A percentile compares a stretch with the other conserved stretches of the same genome.
Evolutionary conservation across 306 rosid genomes (phyloP).

Genomic region (Oxytropis ochrocephala): DNA sequence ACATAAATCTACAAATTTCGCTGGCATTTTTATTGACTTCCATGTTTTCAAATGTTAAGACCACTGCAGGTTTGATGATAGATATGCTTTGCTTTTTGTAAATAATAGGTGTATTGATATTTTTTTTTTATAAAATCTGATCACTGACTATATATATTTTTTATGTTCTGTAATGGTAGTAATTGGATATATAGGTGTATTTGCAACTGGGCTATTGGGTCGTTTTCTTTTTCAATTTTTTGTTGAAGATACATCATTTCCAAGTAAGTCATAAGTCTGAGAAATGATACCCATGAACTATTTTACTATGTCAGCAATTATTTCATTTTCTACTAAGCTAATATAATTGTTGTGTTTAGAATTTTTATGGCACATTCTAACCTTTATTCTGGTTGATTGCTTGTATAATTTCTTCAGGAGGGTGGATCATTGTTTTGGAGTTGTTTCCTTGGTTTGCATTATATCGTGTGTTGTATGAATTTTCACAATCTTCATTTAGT

Average conservation of each 20-base stretch:
- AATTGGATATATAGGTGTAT: slow-evolving; percentile 63
- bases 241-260: slow-evolving; percentile 55
- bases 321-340: no score
- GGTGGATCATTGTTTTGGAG: slow-evolving; percentile 62
- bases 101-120: not conserved
- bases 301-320: not conserved
- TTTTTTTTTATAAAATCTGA: not conserved
- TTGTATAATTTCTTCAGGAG: slow-evolving; percentile 34
- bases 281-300: not conserved
- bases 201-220: slow-evolving; percentile 81
- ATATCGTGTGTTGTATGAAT: slow-evolving; percentile 74
- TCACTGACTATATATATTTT: slow-evolving; percentile 10
- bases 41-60: slow-evolving; percentile 62
- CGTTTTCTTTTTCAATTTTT: slow-evolving; percentile 76
- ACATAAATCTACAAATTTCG: slow-evolving; percentile 80
- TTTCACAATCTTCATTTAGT: slow-evolving; percentile 45
- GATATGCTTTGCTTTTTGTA: not conserved
- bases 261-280: slow-evolving; percentile 55
- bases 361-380: no score
- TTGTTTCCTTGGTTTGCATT: slow-evolving; percentile 74
- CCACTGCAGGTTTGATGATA: slow-evolving; percentile 83
- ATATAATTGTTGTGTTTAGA: no score
- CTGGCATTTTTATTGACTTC: slow-evolving; percentile 64
- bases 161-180: slow-evolving; percentile 33
- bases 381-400: not conserved